phyloP scores from a whole-genome alignment of 2,329 filamentous ascomycete species.

The Clonostachys byssicola region DNA sequence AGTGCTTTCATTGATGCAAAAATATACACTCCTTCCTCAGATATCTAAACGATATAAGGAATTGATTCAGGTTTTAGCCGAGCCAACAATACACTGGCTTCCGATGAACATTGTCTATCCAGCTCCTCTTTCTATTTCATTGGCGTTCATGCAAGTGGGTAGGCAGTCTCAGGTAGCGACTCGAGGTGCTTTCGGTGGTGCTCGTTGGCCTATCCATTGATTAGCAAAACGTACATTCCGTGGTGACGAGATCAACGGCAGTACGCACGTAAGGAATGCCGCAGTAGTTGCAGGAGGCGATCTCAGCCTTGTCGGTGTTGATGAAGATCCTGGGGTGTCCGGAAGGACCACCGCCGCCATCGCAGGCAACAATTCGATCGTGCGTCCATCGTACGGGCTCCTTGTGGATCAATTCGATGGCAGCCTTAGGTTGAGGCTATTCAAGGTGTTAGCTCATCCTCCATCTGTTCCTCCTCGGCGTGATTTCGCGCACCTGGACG shows the following conservation, averaged over 20 bases:
- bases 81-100: too few species aligned
- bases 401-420: conserved; percentile 94
- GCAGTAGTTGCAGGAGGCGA: conserved; percentile 87
- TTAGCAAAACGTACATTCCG: not conserved
- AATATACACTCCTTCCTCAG: too few species aligned
- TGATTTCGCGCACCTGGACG: conserved; percentile 62
- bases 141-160: conserved; percentile 60
- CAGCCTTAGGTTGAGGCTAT: conserved; percentile 83
- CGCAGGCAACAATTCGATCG: conserved; percentile 76
- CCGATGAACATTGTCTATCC: too few species aligned
- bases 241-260: not conserved
- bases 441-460: conserved; percentile 17
- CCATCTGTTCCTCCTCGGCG: conserved; percentile 7
- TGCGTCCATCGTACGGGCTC: conserved; percentile 92
- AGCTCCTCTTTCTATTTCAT: too few species aligned
- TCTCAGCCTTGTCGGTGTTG: conserved; percentile 96
- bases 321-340: conserved; percentile 95
- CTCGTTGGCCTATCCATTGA: conserved; percentile 69
- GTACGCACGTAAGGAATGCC: conserved; percentile 82
- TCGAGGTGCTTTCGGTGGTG: conserved; percentile 82
- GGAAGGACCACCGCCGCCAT: conserved; percentile 84
- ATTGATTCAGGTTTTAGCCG: too few species aligned
- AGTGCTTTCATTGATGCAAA: too few species aligned
- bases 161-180: conserved; percentile 74
- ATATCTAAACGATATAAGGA: too few species aligned